Conservation (phyloP, 2,329 filamentous ascomycete genomes). For the Paecilomyces formosus region DNA sequence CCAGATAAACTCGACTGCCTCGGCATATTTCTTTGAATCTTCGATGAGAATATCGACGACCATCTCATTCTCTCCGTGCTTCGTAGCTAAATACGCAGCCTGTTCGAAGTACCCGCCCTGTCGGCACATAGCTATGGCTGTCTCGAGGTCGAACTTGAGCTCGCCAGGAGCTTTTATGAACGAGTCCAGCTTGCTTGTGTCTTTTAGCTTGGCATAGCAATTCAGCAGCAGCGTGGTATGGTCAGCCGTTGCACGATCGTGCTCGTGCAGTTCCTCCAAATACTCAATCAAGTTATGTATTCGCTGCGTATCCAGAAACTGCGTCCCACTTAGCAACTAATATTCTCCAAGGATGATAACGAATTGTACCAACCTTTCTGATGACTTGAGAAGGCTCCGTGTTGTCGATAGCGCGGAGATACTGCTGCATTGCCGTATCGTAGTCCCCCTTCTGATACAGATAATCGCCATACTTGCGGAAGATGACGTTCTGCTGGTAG, state of each 20-base stretch:
- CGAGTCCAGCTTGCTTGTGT: constrained; percentile 88
- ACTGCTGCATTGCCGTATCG: constrained; percentile 98
- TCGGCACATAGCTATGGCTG: constrained; percentile 93
- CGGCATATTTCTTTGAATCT: constrained; percentile 81
- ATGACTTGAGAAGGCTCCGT: constrained; percentile 96
- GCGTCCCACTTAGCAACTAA: constrained; percentile 10
- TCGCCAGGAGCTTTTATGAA: constrained; percentile 91
- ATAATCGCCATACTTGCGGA: constrained; percentile 87
- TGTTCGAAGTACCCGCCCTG: constrained; percentile 97
- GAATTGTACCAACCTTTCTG: constrained; percentile 56
- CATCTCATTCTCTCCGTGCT: constrained; percentile 86
- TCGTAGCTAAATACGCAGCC: constrained; percentile 87
- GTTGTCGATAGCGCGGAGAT: constrained; percentile 89
- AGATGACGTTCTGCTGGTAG: constrained; percentile 82
- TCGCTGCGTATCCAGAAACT: constrained; percentile 93
- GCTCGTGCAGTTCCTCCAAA: constrained; percentile 90
- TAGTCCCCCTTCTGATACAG: constrained; percentile 93
- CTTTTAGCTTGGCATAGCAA: constrained; percentile 96
- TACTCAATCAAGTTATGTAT: constrained; percentile 98
- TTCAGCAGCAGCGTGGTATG: constrained; percentile 93
- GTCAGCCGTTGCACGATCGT: constrained; percentile 85
- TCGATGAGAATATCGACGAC: constrained; percentile 96
- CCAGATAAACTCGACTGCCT: constrained; percentile 88
- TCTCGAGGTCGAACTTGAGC: constrained; percentile 93
- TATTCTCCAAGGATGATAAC: constrained; percentile 16